A percentile compares a stretch with the other conserved stretches of the same genome.
Conservation (phyloP, 768 basidiomycete species). For the Serendipita indica region DNA sequence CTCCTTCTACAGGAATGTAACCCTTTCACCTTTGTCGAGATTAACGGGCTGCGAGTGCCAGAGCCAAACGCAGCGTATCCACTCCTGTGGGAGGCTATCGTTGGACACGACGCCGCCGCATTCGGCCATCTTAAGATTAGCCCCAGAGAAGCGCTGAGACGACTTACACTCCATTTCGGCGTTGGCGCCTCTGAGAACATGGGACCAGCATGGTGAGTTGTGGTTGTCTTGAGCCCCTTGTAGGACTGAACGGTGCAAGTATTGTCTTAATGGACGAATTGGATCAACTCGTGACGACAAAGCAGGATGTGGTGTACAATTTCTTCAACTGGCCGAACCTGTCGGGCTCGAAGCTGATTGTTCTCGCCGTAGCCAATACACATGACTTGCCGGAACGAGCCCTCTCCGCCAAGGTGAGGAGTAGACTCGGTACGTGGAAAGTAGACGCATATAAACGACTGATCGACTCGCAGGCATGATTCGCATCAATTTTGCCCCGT, state of each 20-base stretch:
- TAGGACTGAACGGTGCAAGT: constrained; percentile 29
- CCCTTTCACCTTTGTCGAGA: constrained; percentile 93
- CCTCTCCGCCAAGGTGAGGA: constrained; percentile 82
- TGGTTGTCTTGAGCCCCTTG: not conserved
- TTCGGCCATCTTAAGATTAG: constrained; percentile 53
- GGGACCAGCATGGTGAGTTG: constrained; percentile 71
- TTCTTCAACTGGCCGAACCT: constrained; percentile 99
- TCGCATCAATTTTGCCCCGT: constrained; percentile 85
- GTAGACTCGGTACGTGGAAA: constrained; percentile 57
- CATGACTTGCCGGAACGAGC: constrained; percentile 95
- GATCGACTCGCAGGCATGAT: constrained; percentile 48
- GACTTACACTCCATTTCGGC: constrained; percentile 64
- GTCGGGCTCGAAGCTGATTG: constrained; percentile 72
- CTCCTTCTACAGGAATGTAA: constrained; percentile 55
- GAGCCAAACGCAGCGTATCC: constrained; percentile 88
- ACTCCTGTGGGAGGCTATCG: constrained; percentile 86
- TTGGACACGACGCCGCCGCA: constrained; percentile 50
- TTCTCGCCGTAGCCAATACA: constrained; percentile 94
- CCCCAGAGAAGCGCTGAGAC: constrained; percentile 69
- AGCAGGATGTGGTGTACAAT: constrained; percentile 97
- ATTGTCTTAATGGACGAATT: constrained; percentile 98
- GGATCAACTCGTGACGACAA: constrained; percentile 88
- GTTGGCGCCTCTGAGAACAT: constrained; percentile 37
- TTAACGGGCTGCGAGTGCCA: constrained; percentile 87
- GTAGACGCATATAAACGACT: not conserved